Evolutionary conservation across 257 asterid genomes (phyloP).

Genomic region (Ajuga chamaepitys): DNA sequence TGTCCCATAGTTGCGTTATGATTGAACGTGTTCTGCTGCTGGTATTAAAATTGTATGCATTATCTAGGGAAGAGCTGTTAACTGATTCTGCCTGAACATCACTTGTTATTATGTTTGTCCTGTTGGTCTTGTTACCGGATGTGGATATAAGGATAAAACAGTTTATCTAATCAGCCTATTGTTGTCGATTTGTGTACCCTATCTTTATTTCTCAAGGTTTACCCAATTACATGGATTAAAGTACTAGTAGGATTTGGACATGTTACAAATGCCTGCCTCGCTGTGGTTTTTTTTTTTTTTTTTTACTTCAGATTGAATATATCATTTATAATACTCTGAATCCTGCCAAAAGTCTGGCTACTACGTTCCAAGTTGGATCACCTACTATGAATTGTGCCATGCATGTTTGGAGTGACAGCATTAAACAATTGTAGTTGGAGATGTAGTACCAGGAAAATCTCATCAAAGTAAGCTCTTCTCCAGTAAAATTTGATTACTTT

Average conservation of each 20-base stretch:
- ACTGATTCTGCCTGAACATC: constrained; percentile 2
- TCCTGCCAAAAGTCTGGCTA: no score
- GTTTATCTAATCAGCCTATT: constrained; percentile 9
- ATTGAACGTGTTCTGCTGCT: not conserved
- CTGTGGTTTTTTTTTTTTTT: not conserved
- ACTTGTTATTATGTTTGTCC: not conserved
- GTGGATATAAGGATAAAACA: not conserved
- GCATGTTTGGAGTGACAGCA: no score
- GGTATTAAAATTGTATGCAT: constrained; percentile 5
- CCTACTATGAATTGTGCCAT: no score
- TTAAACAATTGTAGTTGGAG: no score
- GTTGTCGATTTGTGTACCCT: not conserved
- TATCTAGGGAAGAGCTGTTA: constrained; percentile 1
- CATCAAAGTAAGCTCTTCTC: no score
- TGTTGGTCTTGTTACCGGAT: not conserved
- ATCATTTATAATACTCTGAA: no score
- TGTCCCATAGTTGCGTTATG: not conserved
- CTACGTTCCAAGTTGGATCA: no score
- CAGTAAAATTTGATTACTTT: no score
- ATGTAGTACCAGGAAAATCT: no score
- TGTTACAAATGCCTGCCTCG: not conserved
- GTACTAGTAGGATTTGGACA: not conserved
- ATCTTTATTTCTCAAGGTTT: not conserved
- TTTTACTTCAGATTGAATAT: no score
- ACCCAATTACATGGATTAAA: not conserved